Evolutionary conservation across 2,329 filamentous ascomycete species (phyloP).

Genomic region (Aureobasidium sp.): DNA sequence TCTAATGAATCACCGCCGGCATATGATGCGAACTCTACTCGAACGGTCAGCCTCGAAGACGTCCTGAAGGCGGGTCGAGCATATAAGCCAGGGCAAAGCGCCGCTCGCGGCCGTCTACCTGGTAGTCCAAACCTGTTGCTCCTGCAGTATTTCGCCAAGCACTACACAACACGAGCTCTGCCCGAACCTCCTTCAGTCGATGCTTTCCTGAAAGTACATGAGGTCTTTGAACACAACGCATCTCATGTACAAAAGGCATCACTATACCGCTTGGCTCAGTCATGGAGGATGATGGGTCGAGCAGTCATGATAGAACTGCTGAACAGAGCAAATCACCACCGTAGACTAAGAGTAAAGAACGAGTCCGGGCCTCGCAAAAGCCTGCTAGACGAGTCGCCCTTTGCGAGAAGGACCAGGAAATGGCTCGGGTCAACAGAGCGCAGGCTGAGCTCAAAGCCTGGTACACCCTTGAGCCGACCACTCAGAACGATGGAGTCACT

Average conservation of each 20-base stretch:
- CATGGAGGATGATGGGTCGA: slow-evolving; percentile 51
- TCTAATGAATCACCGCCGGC: slow-evolving; percentile 48
- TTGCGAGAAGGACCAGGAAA: slow-evolving; percentile 11
- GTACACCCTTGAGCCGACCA: slow-evolving; percentile 17
- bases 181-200: slow-evolving; percentile 33
- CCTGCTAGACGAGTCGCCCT: slow-evolving; percentile 12
- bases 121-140: slow-evolving; percentile 34
- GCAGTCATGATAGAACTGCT: slow-evolving; percentile 45
- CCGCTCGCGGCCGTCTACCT: slow-evolving; percentile 43
- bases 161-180: slow-evolving; percentile 36
- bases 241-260: slow-evolving; percentile 45
- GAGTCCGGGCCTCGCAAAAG: neutral
- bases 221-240: slow-evolving; percentile 48
- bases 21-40: slow-evolving; percentile 37
- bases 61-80: slow-evolving; percentile 39
- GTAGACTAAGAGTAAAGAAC: slow-evolving; percentile 10
- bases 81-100: slow-evolving; percentile 39
- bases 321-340: slow-evolving; percentile 22
- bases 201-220: slow-evolving; percentile 30
- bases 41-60: slow-evolving; percentile 46
- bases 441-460: slow-evolving; percentile 18
- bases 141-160: slow-evolving; percentile 38
- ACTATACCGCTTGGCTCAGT: slow-evolving; percentile 48
- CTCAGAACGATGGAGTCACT: slow-evolving; percentile 12
- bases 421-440: slow-evolving; percentile 9